Percentiles rank a stretch among this genome's conserved stretches.
These are phyloP conservation scores for Neurospora sp. DNA, from an alignment of 495 filamentous ascomycete genomes.

Conservation along the genomic window DNA sequence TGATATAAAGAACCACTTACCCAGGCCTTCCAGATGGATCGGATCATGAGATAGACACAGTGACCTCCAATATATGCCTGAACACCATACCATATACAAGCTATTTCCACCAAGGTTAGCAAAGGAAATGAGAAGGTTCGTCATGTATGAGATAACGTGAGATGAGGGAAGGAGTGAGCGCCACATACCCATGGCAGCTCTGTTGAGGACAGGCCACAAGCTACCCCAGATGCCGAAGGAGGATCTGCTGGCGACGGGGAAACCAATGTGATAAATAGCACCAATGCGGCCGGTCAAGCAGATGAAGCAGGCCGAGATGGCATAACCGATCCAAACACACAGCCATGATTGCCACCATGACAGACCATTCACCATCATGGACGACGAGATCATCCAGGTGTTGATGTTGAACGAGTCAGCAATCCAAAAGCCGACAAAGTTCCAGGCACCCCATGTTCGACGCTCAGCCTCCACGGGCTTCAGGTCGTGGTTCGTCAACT, in stretches of 20 bases:
- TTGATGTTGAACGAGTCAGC: conserved; percentile 97
- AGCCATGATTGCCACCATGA: conserved; percentile 97
- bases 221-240: conserved; percentile 83
- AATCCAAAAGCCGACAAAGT: conserved; percentile 88
- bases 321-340: conserved; percentile 78
- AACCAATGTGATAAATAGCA: conserved; percentile 82
- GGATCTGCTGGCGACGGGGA: conserved; percentile 65
- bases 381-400: conserved; percentile 95
- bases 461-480: conserved; percentile 82
- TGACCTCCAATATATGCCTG: conserved; percentile 78
- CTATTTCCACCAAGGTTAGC: conserved; percentile 10
- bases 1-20: conserved; percentile 13
- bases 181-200: conserved; percentile 61
- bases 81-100: conserved; percentile 81
- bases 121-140: not conserved
- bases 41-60: conserved; percentile 75
- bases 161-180: not conserved
- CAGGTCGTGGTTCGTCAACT: conserved; percentile 80
- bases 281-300: conserved; percentile 75
- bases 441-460: conserved; percentile 79
- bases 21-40: conserved; percentile 62
- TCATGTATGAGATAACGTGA: not conserved
- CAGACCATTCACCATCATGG: conserved; percentile 61
- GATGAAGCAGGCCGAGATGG: conserved; percentile 65
- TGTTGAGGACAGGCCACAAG: conserved; percentile 85